These are phyloP conservation scores for Colletotrichum sp. DNA, from an alignment of 2,329 filamentous ascomycete species.

Conservation along the genomic window DNA sequence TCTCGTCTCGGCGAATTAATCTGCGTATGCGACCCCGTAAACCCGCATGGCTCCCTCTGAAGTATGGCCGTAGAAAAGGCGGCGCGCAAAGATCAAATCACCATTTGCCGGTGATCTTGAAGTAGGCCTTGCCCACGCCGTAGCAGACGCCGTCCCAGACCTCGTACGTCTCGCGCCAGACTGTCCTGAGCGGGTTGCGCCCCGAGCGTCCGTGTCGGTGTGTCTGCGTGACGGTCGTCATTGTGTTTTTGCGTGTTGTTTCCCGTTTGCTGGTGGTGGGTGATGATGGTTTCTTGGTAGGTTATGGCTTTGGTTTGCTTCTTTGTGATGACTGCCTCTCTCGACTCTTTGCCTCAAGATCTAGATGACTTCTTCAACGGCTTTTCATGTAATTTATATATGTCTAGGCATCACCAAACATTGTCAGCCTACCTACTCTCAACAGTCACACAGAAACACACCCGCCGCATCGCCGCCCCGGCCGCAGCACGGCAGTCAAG, in stretches of 20 bases:
- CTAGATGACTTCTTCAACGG: neutral
- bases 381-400: neutral
- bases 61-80: neutral
- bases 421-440: neutral
- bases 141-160: slow-evolving; percentile 44
- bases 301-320: neutral
- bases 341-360: neutral
- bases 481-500: neutral
- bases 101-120: slow-evolving; percentile 29
- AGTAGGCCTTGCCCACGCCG: slow-evolving; percentile 41
- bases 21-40: neutral
- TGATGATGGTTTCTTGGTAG: neutral
- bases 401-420: neutral
- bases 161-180: slow-evolving; percentile 38
- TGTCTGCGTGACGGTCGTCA: slow-evolving; percentile 68
- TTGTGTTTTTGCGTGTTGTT: neutral
- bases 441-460: neutral
- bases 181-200: slow-evolving; percentile 21
- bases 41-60: too few species aligned
- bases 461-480: neutral
- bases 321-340: neutral
- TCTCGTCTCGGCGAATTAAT: neutral
- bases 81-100: neutral
- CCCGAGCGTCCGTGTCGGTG: slow-evolving; percentile 61
- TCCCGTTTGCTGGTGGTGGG: neutral